A percentile compares a stretch with the other conserved stretches of the same genome.
Evolutionary conservation across 2,329 filamentous ascomycete species (phyloP).

Genomic region (Epichloe festucae): DNA sequence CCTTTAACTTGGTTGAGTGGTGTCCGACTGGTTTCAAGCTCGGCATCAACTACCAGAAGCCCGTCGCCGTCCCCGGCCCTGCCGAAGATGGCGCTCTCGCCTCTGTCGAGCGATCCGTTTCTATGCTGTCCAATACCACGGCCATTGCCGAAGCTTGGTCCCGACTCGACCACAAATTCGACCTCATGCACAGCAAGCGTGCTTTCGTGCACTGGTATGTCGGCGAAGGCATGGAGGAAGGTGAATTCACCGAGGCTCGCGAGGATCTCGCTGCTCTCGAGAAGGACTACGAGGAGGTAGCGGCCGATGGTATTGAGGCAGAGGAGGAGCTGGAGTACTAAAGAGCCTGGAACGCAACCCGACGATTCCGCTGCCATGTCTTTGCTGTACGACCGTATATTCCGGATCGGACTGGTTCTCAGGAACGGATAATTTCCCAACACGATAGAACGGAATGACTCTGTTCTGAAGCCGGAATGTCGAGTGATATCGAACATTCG

Average conservation of each 20-base stretch:
- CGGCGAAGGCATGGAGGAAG: constrained; percentile 85
- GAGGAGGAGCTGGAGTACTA: constrained; percentile 72
- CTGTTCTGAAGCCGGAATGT: too few species aligned
- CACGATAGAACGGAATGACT: too few species aligned
- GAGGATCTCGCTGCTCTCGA: constrained; percentile 77
- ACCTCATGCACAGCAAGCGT: constrained; percentile 68
- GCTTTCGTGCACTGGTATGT: constrained; percentile 72
- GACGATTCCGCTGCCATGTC: background rate
- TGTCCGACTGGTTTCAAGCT: constrained; percentile 66
- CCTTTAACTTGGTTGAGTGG: constrained; percentile 65
- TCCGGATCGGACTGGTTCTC: too few species aligned
- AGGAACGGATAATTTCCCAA: too few species aligned
- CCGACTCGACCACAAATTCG: constrained; percentile 61
- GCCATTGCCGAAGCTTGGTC: constrained; percentile 64
- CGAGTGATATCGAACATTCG: too few species aligned
- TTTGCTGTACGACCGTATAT: background rate
- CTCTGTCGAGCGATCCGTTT: constrained; percentile 48
- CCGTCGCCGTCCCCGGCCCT: constrained; percentile 41
- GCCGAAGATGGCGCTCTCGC: constrained; percentile 46
- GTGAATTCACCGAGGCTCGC: constrained; percentile 76
- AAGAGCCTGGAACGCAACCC: background rate
- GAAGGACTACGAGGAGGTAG: constrained; percentile 80
- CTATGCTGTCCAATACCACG: constrained; percentile 65
- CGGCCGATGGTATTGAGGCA: constrained; percentile 54
- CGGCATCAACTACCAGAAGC: constrained; percentile 63